Conservation (phyloP, 371 early-diverging fungal genomes). For the Apophysomyces sp. region DNA sequence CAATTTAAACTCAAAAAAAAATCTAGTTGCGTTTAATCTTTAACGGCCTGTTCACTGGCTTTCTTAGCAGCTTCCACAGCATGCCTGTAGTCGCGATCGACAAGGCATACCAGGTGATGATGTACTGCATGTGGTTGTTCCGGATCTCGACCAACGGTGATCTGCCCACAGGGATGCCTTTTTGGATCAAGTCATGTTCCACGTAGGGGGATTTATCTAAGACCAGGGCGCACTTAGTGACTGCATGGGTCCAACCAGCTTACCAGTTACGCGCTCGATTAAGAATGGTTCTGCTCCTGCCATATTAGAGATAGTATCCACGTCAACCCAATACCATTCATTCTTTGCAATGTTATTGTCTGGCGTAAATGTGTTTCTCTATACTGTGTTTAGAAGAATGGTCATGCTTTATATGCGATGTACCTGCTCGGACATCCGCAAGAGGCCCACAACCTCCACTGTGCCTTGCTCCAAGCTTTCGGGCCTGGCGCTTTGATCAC, state of each 20-base stretch:
- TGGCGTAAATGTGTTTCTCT: constrained; percentile 67
- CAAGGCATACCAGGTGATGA: constrained; percentile 85
- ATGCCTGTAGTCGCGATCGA: constrained; percentile 68
- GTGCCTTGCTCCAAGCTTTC: constrained; percentile 55
- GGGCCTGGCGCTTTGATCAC: constrained; percentile 54
- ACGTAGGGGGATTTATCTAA: constrained; percentile 34
- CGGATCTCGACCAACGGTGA: constrained; percentile 71
- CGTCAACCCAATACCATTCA: constrained; percentile 85
- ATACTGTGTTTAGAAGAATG: no score
- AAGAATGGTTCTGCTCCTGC: constrained; percentile 68
- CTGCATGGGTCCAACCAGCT: constrained; percentile 1
- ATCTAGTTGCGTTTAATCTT: constrained; percentile 29
- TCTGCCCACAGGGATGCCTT: constrained; percentile 74
- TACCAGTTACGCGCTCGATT: constrained; percentile 72
- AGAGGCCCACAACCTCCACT: constrained; percentile 63
- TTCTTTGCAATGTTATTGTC: constrained; percentile 62
- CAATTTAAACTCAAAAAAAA: background rate
- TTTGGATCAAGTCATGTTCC: constrained; percentile 50
- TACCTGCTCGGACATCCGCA: constrained; percentile 66
- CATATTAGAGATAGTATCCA: constrained; percentile 71
- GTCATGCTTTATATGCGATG: no score
- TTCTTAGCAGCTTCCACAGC: constrained; percentile 57
- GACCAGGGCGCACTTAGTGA: background rate
- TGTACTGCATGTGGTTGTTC: constrained; percentile 86
- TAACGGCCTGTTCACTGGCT: constrained; percentile 35